Percentiles rank a stretch among this genome's conserved stretches.
phyloP scores from a whole-genome alignment of 2,329 filamentous ascomycete genomes.

The Botrytis elliptica region DNA sequence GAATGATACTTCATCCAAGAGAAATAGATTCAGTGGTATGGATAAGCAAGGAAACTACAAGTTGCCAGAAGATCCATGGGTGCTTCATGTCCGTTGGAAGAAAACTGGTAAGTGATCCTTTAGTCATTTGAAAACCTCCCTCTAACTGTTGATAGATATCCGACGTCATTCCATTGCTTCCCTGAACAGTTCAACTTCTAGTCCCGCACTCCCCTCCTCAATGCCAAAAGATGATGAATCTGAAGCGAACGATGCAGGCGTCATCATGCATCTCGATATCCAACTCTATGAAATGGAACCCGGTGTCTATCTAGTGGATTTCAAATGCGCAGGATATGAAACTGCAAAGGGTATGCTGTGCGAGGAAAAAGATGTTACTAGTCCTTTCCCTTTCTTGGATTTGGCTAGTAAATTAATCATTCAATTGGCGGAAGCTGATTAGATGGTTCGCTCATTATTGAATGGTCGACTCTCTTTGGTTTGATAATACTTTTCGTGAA shows the following conservation, averaged over 20 bases:
- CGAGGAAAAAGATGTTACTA: conserved; percentile 93
- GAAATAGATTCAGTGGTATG: conserved; percentile 37
- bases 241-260: conserved; percentile 40
- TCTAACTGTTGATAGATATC: conserved; percentile 50
- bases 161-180: conserved; percentile 40
- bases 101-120: conserved; percentile 71
- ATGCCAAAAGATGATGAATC: conserved; percentile 14
- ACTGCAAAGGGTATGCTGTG: conserved; percentile 68
- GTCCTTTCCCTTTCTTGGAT: conserved; percentile 93
- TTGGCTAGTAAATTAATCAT: conserved; percentile 90
- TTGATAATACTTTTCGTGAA: not conserved
- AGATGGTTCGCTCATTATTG: conserved; percentile 7
- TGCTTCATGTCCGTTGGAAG: conserved; percentile 85
- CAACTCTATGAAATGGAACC: conserved; percentile 94
- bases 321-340: conserved; percentile 98
- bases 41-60: conserved; percentile 66
- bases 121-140: conserved; percentile 47
- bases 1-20: conserved; percentile 36
- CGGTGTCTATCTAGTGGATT: conserved; percentile 93
- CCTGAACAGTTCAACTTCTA: conserved; percentile 37
- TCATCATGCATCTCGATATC: conserved; percentile 94
- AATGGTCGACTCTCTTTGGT: not conserved
- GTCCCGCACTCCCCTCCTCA: conserved; percentile 29
- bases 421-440: conserved; percentile 81
- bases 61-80: conserved; percentile 92